Base-by-base conservation (phyloP, 305 asterid genomes). In the Rubia tinctorum region DNA sequence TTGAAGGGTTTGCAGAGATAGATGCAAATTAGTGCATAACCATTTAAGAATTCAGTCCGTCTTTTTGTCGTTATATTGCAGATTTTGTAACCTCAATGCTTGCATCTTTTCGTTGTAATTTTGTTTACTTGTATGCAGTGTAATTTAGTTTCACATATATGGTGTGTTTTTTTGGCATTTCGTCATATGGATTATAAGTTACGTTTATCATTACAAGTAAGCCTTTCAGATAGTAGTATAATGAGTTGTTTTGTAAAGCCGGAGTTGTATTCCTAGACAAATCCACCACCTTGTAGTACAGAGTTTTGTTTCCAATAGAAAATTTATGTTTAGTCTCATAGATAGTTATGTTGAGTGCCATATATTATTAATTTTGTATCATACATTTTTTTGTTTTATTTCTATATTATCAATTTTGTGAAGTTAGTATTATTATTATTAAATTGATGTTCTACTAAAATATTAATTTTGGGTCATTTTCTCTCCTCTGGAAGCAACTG, bases 161-260 rank as follows among this genome's bases (percentile, higher is more conserved):
- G 18, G 37, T 37, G 18, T 13, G 37, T 45, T 3, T 44, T 60
- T 55, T 65, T 20, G 3, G 9, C 25, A 13, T 71, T 72, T 47
- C 18, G 55, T 18, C 68, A 59, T 17, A 25, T 71, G 71, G 20
- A 6, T 22, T 53, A 49, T 49, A 17, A 53, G 23, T 6, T 53
- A 17, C 71, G 23, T 9, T 17, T 71, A 42, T 42, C 47, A 75
- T 69, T 84, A 76, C 83, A 94, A 97, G 86, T 92, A 45, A 80
- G 86, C 78, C 78, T 81, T 68, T 84, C 92, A 22, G 76, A 78
- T 34, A 62, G 71, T 66, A 43, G 78, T 75, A 77, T 94, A 72
- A 80, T 90, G 98, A 92, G 95, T 82, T 91, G 98, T 86, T 90
- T 97, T 76, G 86, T 94, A 71, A 90, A 86, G 87, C 98, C 98